Percentiles rank a stretch among this genome's conserved stretches.
Evolutionary conservation across 176 grass and related monocot species (phyloP).

Genomic region (Zea luxurians): DNA sequence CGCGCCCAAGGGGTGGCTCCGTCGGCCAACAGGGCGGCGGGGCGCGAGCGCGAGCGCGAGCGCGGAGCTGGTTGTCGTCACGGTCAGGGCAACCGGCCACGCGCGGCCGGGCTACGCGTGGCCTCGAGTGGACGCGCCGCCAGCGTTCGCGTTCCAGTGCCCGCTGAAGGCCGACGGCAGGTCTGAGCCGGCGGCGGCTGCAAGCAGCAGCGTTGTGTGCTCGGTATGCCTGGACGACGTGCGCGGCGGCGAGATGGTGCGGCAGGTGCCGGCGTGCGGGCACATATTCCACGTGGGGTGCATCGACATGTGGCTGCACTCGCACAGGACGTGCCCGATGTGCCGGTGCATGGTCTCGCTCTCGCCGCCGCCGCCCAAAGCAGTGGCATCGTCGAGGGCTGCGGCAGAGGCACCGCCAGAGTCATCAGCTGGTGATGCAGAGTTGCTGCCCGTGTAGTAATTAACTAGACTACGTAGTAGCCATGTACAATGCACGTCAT

Average conservation of each 20-base stretch:
- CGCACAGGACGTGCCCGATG: slow-evolving; percentile 17
- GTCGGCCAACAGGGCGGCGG: not conserved
- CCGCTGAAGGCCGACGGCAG: not conserved
- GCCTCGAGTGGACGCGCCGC: not conserved
- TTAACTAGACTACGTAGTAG: no score
- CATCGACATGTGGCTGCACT: slow-evolving; percentile 28
- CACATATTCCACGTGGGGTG: slow-evolving; percentile 9
- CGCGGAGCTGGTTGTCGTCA: not conserved
- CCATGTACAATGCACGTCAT: no score
- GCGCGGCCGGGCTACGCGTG: not conserved
- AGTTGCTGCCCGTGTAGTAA: no score
- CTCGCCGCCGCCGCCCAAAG: not conserved
- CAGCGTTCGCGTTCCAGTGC: not conserved
- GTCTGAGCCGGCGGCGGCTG: not conserved
- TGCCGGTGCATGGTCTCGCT: not conserved
- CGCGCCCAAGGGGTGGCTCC: not conserved
- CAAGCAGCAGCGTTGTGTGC: not conserved
- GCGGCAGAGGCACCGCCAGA: no score
- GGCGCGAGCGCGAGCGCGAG: not conserved
- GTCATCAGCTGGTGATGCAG: no score
- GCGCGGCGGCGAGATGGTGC: slow-evolving; percentile 24
- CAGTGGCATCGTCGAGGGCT: no score
- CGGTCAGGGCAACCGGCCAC: not conserved
- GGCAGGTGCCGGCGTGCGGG: slow-evolving; percentile 27
- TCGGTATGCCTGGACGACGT: slow-evolving; percentile 32